These are phyloP conservation scores for Tulasnella sp. DNA, from an alignment of 768 basidiomycete species.

Conservation along the genomic window DNA sequence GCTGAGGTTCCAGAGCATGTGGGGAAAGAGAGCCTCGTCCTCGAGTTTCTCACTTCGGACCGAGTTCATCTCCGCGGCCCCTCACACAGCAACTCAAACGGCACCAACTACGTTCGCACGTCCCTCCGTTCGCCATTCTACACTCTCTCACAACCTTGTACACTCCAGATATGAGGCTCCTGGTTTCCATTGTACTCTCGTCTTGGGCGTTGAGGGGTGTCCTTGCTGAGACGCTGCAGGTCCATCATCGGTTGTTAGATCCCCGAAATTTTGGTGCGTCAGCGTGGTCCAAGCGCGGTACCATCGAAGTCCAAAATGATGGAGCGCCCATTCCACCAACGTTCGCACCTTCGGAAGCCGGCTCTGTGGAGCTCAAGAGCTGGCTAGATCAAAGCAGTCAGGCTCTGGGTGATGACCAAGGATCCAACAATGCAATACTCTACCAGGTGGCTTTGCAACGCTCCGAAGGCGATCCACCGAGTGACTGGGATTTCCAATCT, in stretches of 20 bases:
- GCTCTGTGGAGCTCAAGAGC: background rate
- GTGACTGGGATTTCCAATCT: conserved; percentile 46
- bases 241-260: background rate
- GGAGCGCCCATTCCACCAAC: background rate
- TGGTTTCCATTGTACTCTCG: background rate
- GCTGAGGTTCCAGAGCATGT: no score
- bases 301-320: background rate
- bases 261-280: background rate
- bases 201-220: background rate
- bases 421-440: conserved; percentile 22
- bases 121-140: background rate
- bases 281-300: background rate
- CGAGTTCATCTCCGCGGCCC: background rate
- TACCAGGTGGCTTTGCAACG: conserved; percentile 63
- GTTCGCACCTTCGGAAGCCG: background rate
- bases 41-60: background rate
- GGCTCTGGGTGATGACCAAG: background rate
- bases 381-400: background rate
- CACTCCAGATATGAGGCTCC: no score
- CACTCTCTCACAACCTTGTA: background rate
- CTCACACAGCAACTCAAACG: background rate
- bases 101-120: background rate
- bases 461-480: conserved; percentile 34
- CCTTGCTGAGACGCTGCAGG: background rate
- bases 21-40: background rate